These are phyloP conservation scores for Nakaseomyces kungkrabaensis DNA, from an alignment of 1,139 yeast genomes.

Conservation along the genomic window DNA sequence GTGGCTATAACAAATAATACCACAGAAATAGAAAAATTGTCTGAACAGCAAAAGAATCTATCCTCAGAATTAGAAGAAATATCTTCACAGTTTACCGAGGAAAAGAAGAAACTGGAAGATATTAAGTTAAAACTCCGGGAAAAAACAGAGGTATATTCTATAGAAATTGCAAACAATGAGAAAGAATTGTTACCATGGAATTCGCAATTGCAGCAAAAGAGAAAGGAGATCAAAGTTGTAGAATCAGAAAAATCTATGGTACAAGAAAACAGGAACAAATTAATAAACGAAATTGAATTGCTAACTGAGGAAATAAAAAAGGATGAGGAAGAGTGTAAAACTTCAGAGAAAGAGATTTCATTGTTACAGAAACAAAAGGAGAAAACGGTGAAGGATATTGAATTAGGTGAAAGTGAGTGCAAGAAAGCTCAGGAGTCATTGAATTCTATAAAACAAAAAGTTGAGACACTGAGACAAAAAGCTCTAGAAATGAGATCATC, in stretches of 20 bases:
- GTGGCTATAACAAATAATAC: constrained; percentile 32
- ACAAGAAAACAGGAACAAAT: constrained; percentile 30
- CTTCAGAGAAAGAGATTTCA: constrained; percentile 34
- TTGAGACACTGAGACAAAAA: constrained; percentile 50
- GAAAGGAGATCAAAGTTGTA: constrained; percentile 55
- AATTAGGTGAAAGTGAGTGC: constrained; percentile 52
- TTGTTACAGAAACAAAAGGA: constrained; percentile 37
- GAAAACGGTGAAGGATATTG: constrained; percentile 31
- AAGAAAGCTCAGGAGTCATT: constrained; percentile 40
- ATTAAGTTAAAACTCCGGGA: constrained; percentile 61
- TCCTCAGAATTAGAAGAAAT: constrained; percentile 38
- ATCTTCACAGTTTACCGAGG: constrained; percentile 39
- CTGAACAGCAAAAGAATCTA: constrained; percentile 39
- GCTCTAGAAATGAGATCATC: constrained; percentile 57
- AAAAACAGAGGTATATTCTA: constrained; percentile 36
- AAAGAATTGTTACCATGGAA: constrained; percentile 77
- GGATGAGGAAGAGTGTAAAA: constrained; percentile 43
- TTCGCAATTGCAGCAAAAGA: constrained; percentile 53
- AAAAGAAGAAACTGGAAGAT: constrained; percentile 46
- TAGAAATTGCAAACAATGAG: constrained; percentile 41
- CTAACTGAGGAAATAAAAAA: constrained; percentile 40
- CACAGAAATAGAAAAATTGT: constrained; percentile 38
- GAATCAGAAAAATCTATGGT: constrained; percentile 58
- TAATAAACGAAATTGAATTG: constrained; percentile 38
- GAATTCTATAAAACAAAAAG: constrained; percentile 42